Percentiles rank a stretch among this genome's conserved stretches.
These are phyloP conservation scores for Cystobasidium sp. DNA, from an alignment of 1,284 basidiomycete species.

Conservation along the genomic window DNA sequence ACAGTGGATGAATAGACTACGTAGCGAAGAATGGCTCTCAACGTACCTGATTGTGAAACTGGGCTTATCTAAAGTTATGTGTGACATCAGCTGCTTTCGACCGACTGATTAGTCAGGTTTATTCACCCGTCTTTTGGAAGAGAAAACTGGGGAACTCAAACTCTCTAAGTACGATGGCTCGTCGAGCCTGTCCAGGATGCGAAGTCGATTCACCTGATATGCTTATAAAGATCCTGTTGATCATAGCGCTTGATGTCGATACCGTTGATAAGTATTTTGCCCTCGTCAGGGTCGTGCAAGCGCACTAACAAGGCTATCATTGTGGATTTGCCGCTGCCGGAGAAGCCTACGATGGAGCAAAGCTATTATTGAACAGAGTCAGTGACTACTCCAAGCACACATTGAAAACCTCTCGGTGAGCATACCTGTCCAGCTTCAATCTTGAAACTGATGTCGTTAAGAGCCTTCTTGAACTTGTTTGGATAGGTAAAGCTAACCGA, in stretches of 20 bases:
- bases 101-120: background rate
- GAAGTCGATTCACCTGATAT: conserved; percentile 8
- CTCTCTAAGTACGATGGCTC: no score
- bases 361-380: no score
- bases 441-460: conserved; percentile 19
- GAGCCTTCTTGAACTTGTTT: conserved; percentile 21
- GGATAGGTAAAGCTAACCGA: conserved; percentile 33
- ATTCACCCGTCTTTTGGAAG: conserved; percentile 10
- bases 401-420: no score
- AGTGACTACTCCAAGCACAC: no score
- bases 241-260: conserved; percentile 27
- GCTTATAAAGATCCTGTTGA: conserved; percentile 9
- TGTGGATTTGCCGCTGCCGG: conserved; percentile 29
- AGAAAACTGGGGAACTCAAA: no score
- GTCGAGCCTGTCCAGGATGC: no score
- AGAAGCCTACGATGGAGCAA: conserved; percentile 34
- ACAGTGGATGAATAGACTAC: background rate
- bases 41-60: conserved; percentile 16
- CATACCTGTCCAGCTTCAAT: conserved; percentile 9
- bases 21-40: background rate
- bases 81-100: no score
- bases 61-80: background rate
- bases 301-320: conserved; percentile 33
- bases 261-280: conserved; percentile 32
- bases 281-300: conserved; percentile 31